Conservation (phyloP, 345 rosid genomes). For the Trapa incisa region DNA sequence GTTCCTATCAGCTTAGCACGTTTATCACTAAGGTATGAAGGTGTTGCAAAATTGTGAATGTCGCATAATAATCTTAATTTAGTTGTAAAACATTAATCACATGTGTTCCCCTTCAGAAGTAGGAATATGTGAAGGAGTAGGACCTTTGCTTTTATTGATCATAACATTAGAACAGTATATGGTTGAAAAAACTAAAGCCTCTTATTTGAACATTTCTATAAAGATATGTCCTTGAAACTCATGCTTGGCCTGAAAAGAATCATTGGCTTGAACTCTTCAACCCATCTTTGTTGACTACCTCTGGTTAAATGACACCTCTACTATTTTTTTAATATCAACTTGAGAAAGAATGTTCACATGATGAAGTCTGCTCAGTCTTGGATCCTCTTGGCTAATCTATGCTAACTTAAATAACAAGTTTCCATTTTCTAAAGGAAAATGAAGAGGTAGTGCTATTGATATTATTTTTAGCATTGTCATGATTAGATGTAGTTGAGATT, state of each 20-base stretch:
- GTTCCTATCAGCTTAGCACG: constrained; percentile 67
- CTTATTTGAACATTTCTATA: no score
- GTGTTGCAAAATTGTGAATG: background rate
- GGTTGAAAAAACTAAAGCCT: no score
- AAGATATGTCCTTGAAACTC: no score
- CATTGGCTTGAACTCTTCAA: no score
- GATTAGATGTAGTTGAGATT: background rate
- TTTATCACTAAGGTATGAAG: constrained; percentile 57
- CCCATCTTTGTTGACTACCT: no score
- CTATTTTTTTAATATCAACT: background rate
- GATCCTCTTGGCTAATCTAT: background rate
- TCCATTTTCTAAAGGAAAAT: background rate
- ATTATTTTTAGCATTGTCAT: no score
- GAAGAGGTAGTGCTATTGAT: background rate
- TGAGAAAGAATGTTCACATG: background rate
- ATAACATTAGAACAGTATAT: no score
- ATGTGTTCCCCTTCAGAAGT: background rate
- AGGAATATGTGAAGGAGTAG: background rate
- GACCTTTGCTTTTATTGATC: no score
- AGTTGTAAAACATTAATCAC: background rate
- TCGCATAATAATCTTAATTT: background rate
- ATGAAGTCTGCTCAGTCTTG: background rate
- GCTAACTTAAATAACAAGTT: background rate
- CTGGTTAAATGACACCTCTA: no score
- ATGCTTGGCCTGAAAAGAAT: no score